phyloP scores from a whole-genome alignment of 371 early-diverging fungal genomes.

The Actinomortierella ambigua region DNA sequence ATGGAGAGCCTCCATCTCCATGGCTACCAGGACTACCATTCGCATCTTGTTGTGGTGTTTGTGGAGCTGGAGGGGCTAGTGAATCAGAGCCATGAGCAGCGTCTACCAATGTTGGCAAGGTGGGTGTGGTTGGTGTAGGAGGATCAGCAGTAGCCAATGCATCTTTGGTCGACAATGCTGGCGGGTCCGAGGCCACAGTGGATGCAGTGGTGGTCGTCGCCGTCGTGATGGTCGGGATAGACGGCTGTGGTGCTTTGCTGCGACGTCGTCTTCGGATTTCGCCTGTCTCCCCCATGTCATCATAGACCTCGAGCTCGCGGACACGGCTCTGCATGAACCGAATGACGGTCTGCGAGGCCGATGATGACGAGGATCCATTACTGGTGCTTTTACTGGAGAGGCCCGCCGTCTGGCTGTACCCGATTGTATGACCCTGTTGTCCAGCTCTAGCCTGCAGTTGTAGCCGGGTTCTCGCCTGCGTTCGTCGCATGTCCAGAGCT shows the following conservation, averaged over 20 bases:
- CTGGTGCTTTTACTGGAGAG: not conserved
- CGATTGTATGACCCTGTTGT: constrained; percentile 9
- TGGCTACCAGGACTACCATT: no score
- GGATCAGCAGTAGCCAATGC: no score
- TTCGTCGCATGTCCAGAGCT: constrained; percentile 20
- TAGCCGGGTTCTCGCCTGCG: not conserved
- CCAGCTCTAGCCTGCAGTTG: not conserved
- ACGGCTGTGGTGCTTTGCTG: constrained; percentile 7
- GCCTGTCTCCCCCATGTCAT: constrained; percentile 32
- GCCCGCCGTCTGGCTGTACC: not conserved
- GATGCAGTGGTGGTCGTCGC: not conserved
- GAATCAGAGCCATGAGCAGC: no score
- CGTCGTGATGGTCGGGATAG: not conserved
- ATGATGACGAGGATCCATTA: not conserved
- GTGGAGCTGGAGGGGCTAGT: no score
- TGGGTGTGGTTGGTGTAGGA: no score
- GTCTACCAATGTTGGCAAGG: no score
- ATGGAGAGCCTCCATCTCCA: no score
- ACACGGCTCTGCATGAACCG: constrained; percentile 25
- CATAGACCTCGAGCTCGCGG: constrained; percentile 27
- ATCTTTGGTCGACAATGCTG: no score
- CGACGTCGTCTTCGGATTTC: constrained; percentile 32
- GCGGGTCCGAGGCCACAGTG: no score
- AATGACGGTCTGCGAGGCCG: constrained; percentile 23
- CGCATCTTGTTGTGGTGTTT: no score